phyloP scores from a whole-genome alignment of 2,329 filamentous ascomycete genomes.

The Xylaria sp. region DNA sequence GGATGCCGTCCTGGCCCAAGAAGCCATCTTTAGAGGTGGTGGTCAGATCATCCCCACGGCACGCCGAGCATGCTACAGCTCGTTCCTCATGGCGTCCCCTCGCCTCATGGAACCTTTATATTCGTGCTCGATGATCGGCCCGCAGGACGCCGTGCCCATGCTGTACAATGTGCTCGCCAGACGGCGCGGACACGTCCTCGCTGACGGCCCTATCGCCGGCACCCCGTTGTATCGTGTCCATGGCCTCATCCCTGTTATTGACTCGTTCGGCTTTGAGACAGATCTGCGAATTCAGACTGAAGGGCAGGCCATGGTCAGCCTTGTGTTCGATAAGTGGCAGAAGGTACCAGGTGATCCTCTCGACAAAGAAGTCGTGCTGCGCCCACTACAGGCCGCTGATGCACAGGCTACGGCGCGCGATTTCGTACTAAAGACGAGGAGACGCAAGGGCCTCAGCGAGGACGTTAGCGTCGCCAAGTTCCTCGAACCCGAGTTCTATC shows the following conservation, averaged over 20 bases:
- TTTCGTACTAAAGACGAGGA: constrained; percentile 94
- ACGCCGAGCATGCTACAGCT: constrained; percentile 91
- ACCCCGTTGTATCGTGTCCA: constrained; percentile 93
- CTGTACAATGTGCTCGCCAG: constrained; percentile 93
- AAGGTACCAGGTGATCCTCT: constrained; percentile 96
- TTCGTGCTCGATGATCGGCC: constrained; percentile 90
- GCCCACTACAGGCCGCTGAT: constrained; percentile 86
- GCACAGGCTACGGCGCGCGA: constrained; percentile 92
- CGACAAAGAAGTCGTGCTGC: constrained; percentile 83
- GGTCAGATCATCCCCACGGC: constrained; percentile 98
- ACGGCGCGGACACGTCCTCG: constrained; percentile 89
- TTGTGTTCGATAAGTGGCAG: constrained; percentile 96
- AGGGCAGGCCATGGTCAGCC: constrained; percentile 86
- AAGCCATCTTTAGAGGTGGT: constrained; percentile 94
- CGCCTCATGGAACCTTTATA: constrained; percentile 98
- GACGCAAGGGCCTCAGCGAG: constrained; percentile 93
- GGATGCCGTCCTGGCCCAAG: constrained; percentile 84
- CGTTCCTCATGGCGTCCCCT: constrained; percentile 96
- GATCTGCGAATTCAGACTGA: constrained; percentile 96
- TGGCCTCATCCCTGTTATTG: constrained; percentile 93
- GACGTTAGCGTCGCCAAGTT: constrained; percentile 97
- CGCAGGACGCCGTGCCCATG: constrained; percentile 86
- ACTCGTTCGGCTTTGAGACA: constrained; percentile 97
- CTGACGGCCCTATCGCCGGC: constrained; percentile 93
- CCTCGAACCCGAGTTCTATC: constrained; percentile 92